Conservation (phyloP, 371 early-diverging fungal genomes). For the Mucor velutinosus region DNA sequence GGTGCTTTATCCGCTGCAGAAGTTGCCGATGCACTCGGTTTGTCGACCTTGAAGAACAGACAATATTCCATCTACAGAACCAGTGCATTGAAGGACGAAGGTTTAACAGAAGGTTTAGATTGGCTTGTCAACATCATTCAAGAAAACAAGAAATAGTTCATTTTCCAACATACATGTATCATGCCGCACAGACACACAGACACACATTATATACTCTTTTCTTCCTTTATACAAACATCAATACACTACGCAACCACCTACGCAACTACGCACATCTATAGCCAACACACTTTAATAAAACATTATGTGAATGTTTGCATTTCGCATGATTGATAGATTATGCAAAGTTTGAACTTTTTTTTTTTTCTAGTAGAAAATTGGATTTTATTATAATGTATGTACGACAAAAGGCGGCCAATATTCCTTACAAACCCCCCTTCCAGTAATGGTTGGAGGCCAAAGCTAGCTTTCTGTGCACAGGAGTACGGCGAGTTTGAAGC, state of each 20-base stretch:
- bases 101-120: slow-evolving; percentile 92
- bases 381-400: neutral
- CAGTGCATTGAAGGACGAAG: slow-evolving; percentile 93
- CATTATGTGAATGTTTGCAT: neutral
- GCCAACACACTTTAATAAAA: neutral
- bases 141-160: slow-evolving; percentile 45
- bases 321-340: neutral
- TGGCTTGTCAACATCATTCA: slow-evolving; percentile 66
- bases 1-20: slow-evolving; percentile 85
- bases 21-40: slow-evolving; percentile 85
- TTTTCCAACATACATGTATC: neutral
- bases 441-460: neutral
- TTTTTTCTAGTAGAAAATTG: neutral
- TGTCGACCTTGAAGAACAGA: slow-evolving; percentile 82
- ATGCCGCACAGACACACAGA: neutral
- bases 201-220: neutral
- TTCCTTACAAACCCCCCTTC: neutral
- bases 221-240: neutral
- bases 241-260: neutral
- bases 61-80: slow-evolving; percentile 94
- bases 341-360: neutral
- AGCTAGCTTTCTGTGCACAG: neutral
- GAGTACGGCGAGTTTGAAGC: neutral
- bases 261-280: neutral
- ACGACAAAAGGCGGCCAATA: neutral